Evolutionary conservation across 2,329 filamentous ascomycete genomes (phyloP).

Genomic region (Cytospora leucostoma): DNA sequence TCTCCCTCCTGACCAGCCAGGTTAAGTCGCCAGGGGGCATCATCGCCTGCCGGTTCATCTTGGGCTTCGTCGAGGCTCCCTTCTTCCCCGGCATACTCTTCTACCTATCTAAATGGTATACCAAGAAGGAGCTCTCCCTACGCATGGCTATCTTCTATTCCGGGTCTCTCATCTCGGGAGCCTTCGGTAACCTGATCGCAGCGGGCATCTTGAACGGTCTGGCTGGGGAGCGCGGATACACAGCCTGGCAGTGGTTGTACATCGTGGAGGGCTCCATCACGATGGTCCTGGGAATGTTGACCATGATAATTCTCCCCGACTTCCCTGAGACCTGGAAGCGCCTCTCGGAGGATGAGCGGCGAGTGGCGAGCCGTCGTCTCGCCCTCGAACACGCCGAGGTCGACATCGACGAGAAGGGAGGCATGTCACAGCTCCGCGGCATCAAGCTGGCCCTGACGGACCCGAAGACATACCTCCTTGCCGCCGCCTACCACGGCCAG

Average conservation of each 20-base stretch:
- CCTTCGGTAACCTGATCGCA: conserved; percentile 26
- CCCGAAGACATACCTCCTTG: conserved; percentile 26
- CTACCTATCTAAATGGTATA: conserved; percentile 28
- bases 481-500: conserved; percentile 25
- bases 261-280: conserved; percentile 27
- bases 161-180: conserved; percentile 22
- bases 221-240: conserved; percentile 17
- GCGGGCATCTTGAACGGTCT: conserved; percentile 23
- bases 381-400: conserved; percentile 25
- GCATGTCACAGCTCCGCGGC: conserved; percentile 26
- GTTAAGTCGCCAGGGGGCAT: conserved; percentile 38
- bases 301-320: conserved; percentile 24
- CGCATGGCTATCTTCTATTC: conserved; percentile 28
- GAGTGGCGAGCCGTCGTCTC: conserved; percentile 22
- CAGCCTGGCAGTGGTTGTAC: conserved; percentile 26
- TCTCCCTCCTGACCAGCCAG: conserved; percentile 37
- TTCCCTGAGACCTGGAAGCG: conserved; percentile 26
- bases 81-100: conserved; percentile 43
- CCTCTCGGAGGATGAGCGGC: conserved; percentile 24
- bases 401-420: conserved; percentile 21
- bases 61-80: conserved; percentile 43
- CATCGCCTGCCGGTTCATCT: conserved; percentile 41
- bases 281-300: conserved; percentile 19
- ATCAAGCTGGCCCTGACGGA: conserved; percentile 26
- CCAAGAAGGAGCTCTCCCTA: conserved; percentile 22